Evolutionary conservation across 169 alveolate species (phyloP), one percentile per base, ranked within the genome.

Genomic region (Eimeria sp.): DNA sequence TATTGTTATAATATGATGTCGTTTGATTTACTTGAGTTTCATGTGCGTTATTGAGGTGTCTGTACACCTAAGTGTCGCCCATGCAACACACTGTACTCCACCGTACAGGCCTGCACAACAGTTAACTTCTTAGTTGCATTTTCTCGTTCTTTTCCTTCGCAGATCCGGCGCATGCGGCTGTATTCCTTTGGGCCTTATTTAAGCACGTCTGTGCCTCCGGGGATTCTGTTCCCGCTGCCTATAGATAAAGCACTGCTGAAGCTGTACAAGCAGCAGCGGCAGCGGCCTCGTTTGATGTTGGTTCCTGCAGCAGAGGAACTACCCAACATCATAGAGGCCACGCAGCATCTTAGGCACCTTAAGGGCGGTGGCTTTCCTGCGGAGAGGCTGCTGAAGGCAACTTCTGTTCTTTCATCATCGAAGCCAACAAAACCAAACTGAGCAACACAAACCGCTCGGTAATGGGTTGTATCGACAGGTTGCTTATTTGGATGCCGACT

Each of bases 361-460:
- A 82, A 54, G 49, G 90, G 90, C 73, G 90, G 90, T 18, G 90
- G 90, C 70, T 82, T 82, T 22, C 73, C 90, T 4, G 73, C 72
- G 1, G 90, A 58, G 72, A 9, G 90, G 45, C 72, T 82, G 13
- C 90, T 82, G 7, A 82, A 49, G 47, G 90, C 45, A 16, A 82
- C 34, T n/a, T 82, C 90, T 10, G 90, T n/a, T 40, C 51, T 82
- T 51, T 43, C 25, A 9, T 51, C 18, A 7, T 16, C 7, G 10
- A 40, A 40, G 0, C 20, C 6, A 61, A 61, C 20, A 61, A 16
- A 61, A 61, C 63, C 11, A 54, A 54, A 54, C 63, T 34, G 40
- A 34, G 40, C 40, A 34, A 34, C 40, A 1, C 3, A 34, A 34
- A 34, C 40, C 40, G 40, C 40, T 34, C 40, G 2, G 40, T 34